These are phyloP conservation scores for Cytospora piceae DNA, from an alignment of 2,329 filamentous ascomycete genomes.

Conservation along the genomic window DNA sequence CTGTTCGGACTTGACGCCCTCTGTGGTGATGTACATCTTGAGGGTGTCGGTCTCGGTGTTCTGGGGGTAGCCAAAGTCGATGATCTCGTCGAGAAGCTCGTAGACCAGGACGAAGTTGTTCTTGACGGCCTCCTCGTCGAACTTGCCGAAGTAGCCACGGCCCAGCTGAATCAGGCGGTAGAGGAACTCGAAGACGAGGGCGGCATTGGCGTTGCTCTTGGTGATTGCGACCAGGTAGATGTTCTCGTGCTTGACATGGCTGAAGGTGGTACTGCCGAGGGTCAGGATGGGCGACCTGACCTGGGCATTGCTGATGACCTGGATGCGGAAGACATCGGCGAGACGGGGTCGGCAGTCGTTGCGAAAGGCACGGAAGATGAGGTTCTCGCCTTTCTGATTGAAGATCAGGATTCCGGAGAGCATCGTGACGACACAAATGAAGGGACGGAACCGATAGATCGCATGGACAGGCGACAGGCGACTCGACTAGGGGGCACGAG, in stretches of 20 bases:
- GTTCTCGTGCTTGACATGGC: constrained; percentile 99
- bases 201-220: constrained; percentile 98
- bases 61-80: constrained; percentile 98
- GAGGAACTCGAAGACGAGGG: constrained; percentile 96
- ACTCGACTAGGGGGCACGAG: neutral
- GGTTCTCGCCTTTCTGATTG: constrained; percentile 99
- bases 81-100: constrained; percentile 95
- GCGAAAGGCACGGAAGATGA: constrained; percentile 98
- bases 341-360: constrained; percentile 97
- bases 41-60: constrained; percentile 98
- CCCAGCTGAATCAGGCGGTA: constrained; percentile 90
- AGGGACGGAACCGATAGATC: neutral
- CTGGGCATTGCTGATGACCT: constrained; percentile 97
- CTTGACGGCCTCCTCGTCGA: constrained; percentile 99
- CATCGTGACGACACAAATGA: constrained; percentile 57
- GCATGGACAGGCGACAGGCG: neutral
- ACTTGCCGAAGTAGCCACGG: constrained; percentile 97
- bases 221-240: constrained; percentile 97
- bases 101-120: constrained; percentile 99
- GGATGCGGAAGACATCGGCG: constrained; percentile 98
- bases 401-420: constrained; percentile 96
- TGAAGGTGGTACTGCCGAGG: constrained; percentile 96
- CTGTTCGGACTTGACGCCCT: constrained; percentile 92
- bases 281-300: constrained; percentile 97
- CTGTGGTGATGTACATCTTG: constrained; percentile 99